These are phyloP conservation scores for Cryptosporidium felis DNA, from an alignment of 169 alveolate genomes.

Conservation along the genomic window DNA sequence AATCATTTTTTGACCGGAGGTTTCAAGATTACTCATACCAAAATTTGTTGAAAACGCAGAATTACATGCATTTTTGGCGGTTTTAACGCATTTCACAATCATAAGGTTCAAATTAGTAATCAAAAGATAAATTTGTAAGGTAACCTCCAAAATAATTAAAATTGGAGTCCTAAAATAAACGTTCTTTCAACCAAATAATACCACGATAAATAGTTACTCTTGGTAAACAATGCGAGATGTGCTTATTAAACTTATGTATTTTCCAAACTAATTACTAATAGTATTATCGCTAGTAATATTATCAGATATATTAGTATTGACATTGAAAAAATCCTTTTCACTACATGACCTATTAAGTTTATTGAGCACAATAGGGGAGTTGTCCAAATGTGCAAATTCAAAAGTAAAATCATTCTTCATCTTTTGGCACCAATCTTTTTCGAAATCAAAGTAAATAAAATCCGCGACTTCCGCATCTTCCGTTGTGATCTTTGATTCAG, in stretches of 20 bases:
- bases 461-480: slow-evolving; percentile 72
- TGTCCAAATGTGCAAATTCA: slow-evolving; percentile 73
- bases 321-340: neutral
- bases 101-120: no score
- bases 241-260: no score
- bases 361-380: slow-evolving; percentile 12
- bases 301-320: neutral
- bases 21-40: neutral
- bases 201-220: no score
- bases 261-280: no score
- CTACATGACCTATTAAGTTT: neutral
- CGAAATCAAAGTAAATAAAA: slow-evolving; percentile 76
- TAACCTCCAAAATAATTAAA: no score
- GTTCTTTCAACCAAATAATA: no score
- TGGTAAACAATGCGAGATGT: no score
- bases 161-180: no score
- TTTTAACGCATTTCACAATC: slow-evolving; percentile 1
- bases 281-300: neutral
- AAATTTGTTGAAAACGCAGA: neutral
- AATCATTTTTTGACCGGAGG: no score
- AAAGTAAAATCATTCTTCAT: slow-evolving; percentile 73
- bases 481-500: slow-evolving; percentile 62
- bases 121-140: no score
- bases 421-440: slow-evolving; percentile 76
- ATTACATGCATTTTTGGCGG: slow-evolving; percentile 59